These are phyloP conservation scores for Gamsiella multidivaricata DNA, from an alignment of 192 early-diverging fungal species.

Conservation along the genomic window DNA sequence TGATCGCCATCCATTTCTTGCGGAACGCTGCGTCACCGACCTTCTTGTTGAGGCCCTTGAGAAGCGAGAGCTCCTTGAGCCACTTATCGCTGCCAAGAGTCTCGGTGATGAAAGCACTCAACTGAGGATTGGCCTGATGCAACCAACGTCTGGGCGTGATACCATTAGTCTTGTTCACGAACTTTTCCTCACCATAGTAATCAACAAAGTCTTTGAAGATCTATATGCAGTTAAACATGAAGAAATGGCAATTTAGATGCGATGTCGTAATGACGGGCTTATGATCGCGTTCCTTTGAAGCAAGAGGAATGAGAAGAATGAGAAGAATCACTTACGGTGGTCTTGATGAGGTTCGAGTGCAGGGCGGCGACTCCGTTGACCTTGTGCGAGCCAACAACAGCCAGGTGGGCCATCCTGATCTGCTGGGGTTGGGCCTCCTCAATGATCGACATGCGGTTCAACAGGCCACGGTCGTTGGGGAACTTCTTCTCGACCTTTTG, in stretches of 20 bases:
- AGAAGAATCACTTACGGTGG: conserved; percentile 49
- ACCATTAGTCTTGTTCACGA: conserved; percentile 98
- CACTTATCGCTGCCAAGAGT: conserved; percentile 81
- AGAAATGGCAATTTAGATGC: not conserved
- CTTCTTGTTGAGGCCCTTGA: conserved; percentile 72
- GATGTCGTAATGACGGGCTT: too few relatives aligned
- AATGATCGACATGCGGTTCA: conserved; percentile 92
- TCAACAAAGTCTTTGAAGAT: conserved; percentile 94
- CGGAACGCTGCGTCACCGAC: conserved; percentile 80
- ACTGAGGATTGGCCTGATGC: conserved; percentile 93
- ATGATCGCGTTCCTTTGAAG: too few relatives aligned
- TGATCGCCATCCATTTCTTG: conserved; percentile 89
- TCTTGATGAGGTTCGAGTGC: conserved; percentile 85
- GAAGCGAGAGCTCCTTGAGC: conserved; percentile 78
- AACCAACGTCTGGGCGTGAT: conserved; percentile 97
- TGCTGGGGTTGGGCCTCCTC: conserved; percentile 93
- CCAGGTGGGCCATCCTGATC: conserved; percentile 98
- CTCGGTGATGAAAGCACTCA: conserved; percentile 85
- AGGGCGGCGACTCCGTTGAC: conserved; percentile 97
- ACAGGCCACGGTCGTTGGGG: conserved; percentile 87
- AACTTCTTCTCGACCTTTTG: conserved; percentile 90
- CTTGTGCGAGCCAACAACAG: conserved; percentile 90
- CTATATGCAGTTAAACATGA: conserved; percentile 28
- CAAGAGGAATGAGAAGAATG: not conserved
- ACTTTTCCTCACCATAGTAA: conserved; percentile 87